Percentiles rank a stretch among this genome's conserved stretches.
phyloP scores from a whole-genome alignment of 2,329 filamentous ascomycete species.

The Colletotrichum simmondsii region DNA sequence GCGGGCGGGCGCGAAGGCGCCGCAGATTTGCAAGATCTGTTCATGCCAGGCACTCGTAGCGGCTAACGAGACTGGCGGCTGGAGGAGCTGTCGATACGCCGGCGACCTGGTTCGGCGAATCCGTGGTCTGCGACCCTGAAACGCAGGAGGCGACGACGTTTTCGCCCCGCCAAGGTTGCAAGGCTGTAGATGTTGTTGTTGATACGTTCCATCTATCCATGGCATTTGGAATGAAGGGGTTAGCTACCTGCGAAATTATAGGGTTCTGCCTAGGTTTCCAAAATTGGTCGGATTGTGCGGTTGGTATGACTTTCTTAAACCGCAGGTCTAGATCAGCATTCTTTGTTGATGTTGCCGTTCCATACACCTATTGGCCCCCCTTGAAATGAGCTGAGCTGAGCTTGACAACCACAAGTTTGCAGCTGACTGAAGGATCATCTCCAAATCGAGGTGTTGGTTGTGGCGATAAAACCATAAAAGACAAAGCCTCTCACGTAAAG shows the following conservation, averaged over 20 bases:
- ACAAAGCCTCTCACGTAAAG: neutral
- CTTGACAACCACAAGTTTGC: neutral
- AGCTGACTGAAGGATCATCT: neutral
- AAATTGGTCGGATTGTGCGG: neutral
- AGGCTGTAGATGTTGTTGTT: neutral
- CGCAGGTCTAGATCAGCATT: neutral
- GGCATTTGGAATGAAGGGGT: neutral
- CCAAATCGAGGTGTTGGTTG: neutral
- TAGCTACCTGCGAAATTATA: neutral
- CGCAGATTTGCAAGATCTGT: slow-evolving; percentile 1
- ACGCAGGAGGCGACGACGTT: slow-evolving; percentile 8
- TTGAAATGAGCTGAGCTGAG: neutral
- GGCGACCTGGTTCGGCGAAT: neutral
- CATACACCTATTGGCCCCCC: neutral
- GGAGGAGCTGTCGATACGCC: slow-evolving; percentile 1
- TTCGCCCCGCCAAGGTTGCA: slow-evolving; percentile 17
- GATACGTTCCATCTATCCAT: neutral
- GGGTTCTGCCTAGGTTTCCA: neutral
- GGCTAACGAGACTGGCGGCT: neutral
- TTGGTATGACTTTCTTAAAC: neutral
- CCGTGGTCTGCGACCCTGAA: slow-evolving; percentile 16
- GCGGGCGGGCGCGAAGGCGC: slow-evolving; percentile 5
- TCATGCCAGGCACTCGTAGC: neutral
- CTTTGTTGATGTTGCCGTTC: neutral
- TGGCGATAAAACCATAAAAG: neutral